Conservation (phyloP, 1,284 basidiomycete genomes). For the Cutaneotrichosporon cavernicola region DNA sequence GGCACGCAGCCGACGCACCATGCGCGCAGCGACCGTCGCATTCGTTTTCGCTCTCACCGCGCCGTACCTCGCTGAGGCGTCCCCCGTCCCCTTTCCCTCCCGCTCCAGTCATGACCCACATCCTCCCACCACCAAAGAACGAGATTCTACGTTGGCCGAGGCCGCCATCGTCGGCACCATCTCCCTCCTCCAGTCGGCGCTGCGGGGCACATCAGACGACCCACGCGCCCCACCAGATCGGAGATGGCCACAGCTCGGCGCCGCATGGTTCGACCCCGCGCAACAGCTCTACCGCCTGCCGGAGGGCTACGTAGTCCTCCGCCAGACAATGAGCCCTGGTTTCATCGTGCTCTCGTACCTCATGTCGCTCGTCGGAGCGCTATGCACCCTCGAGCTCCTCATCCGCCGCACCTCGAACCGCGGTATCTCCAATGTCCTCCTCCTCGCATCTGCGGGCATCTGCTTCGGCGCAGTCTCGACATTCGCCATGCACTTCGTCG, state of each 20-base stretch:
- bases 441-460: constrained; percentile 52
- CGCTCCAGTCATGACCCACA: constrained; percentile 20
- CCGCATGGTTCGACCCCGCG: not conserved
- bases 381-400: constrained; percentile 55
- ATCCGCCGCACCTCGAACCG: constrained; percentile 51
- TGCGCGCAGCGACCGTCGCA: constrained; percentile 12
- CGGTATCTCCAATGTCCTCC: constrained; percentile 49
- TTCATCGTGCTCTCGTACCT: constrained; percentile 53
- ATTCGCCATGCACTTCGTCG: constrained; percentile 55
- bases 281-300: constrained; percentile 2
- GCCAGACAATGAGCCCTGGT: constrained; percentile 45
- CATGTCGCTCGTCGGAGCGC: constrained; percentile 53
- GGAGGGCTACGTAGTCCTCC: constrained; percentile 37
- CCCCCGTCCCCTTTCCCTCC: constrained; percentile 4
- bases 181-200: constrained; percentile 2
- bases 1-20: not conserved
- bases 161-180: not conserved
- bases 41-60: constrained; percentile 34
- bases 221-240: not conserved
- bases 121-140: not conserved
- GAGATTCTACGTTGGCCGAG: not conserved
- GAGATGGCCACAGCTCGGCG: constrained; percentile 16
- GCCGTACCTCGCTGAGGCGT: constrained; percentile 35
- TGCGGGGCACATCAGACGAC: not conserved
- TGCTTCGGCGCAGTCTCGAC: constrained; percentile 55